phyloP scores from a whole-genome alignment of 2,329 filamentous ascomycete genomes.

The Cladorrhinum sp. region DNA sequence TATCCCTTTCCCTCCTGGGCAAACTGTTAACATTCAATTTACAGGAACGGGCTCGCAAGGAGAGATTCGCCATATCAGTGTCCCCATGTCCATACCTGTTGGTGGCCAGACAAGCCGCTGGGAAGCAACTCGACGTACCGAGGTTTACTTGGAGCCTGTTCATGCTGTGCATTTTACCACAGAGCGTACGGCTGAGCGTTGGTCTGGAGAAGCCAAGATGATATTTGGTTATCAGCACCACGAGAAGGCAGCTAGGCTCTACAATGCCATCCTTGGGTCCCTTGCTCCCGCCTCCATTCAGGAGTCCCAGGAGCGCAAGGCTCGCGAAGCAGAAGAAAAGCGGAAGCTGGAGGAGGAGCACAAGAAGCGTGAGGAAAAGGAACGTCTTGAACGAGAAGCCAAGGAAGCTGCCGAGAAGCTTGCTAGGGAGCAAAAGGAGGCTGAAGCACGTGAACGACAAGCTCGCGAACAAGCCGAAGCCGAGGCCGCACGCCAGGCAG shows the following conservation, averaged over 20 bases:
- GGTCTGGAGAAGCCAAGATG: conserved; percentile 86
- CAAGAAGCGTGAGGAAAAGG: conserved; percentile 70
- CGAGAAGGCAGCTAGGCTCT: conserved; percentile 67
- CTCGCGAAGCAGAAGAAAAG: conserved; percentile 60
- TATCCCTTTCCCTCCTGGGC: conserved; percentile 45
- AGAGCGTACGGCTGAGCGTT: conserved; percentile 69
- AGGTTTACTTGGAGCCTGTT: conserved; percentile 58
- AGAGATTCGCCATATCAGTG: conserved; percentile 51
- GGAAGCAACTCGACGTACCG: conserved; percentile 44
- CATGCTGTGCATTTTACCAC: conserved; percentile 74
- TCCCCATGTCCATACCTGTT: conserved; percentile 35
- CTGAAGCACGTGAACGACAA: conserved; percentile 63
- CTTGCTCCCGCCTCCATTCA: conserved; percentile 84
- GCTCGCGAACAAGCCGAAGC: conserved; percentile 57
- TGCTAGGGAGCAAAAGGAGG: conserved; percentile 65
- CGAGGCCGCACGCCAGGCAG: conserved; percentile 46
- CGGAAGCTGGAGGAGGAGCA: conserved; percentile 49
- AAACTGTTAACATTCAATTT: conserved; percentile 59
- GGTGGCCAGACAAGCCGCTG: conserved; percentile 41
- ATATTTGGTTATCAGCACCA: conserved; percentile 68
- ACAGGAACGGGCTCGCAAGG: conserved; percentile 46
- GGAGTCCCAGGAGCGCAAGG: conserved; percentile 67
- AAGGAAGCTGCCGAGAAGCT: conserved; percentile 67
- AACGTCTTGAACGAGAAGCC: conserved; percentile 63
- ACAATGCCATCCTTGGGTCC: conserved; percentile 65